Evolutionary conservation across 2,329 filamentous ascomycete species (phyloP), one percentile per base, ranked within the genome.

Genomic region (Beauveria bassiana): DNA sequence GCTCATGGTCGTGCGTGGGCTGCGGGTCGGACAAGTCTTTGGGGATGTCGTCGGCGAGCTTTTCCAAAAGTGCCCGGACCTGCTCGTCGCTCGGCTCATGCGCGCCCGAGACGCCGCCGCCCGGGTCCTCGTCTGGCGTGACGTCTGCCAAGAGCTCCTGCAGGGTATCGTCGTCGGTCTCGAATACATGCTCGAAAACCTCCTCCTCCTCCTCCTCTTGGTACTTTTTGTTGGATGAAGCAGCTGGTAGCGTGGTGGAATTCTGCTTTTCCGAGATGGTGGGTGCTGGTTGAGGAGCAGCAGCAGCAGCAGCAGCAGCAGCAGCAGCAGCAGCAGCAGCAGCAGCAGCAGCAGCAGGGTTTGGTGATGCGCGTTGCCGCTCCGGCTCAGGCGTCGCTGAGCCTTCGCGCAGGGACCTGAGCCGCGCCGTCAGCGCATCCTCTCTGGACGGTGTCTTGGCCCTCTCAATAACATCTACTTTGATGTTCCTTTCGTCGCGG

Each of bases 121-220:
- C 65, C 55, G 69, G 65, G 3, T 59, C 63, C 24, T 75, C 72
- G 12, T 76, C 73, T 0, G 72, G 67, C 40, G 70, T 70, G 1
- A 80, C 72, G 31, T 78, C 75, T 2, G 73, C 75, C 2, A 85
- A 73, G 10, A 85, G 73, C 62, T 83, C 80, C 60, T 84, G 77
- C 0, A 84, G 71, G 1, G 77, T 80, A 52, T 77, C 72, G n/a
- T 84, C 81, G 64, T 83, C 81, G 2, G 78, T 79, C 42, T 75
- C 71, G 31, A 79, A 73, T 20, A 80, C 67, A 1, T 72, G 66
- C 0, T 76, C 74, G 4, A 71, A 68, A 45, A 77, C 76, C 0
- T 76, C 72, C 22, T 22, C 22, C 20, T 22, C 20, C n/a, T n/a
- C n/a, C 47, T 73, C 70, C 0, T 38, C 34, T 72, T 70, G 0